Conservation (phyloP, 257 asterid genomes). For the Thymus quinquecostatus region DNA sequence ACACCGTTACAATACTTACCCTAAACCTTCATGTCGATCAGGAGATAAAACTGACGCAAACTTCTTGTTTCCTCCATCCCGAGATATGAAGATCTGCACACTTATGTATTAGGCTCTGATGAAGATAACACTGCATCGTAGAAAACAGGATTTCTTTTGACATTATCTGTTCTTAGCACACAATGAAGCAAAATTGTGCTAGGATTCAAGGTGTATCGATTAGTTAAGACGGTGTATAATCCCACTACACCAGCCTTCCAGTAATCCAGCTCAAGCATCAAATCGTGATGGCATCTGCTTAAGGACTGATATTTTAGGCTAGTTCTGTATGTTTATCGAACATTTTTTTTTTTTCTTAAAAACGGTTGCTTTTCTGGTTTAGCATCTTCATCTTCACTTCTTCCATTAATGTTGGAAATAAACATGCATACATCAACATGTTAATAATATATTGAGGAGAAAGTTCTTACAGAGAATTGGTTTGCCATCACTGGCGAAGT, state of each 20-base stretch:
- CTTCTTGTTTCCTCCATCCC: slow-evolving; percentile 93
- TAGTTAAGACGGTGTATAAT: neutral
- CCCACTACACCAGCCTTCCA: neutral
- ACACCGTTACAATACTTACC: slow-evolving; percentile 54
- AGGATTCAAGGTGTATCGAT: neutral
- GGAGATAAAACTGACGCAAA: slow-evolving; percentile 92
- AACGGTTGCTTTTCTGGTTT: neutral
- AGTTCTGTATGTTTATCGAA: neutral
- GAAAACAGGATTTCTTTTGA: slow-evolving; percentile 1
- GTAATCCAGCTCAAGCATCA: neutral
- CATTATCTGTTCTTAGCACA: neutral
- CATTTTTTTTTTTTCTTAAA: too few relatives aligned
- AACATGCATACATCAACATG: slow-evolving; percentile 11
- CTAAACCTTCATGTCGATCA: slow-evolving; percentile 84
- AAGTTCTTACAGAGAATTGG: slow-evolving; percentile 87
- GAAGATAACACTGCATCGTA: neutral
- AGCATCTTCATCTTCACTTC: neutral
- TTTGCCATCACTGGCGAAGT: slow-evolving; percentile 95
- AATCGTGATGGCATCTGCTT: neutral
- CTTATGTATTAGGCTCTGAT: slow-evolving; percentile 21
- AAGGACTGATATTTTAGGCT: neutral
- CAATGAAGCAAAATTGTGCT: neutral
- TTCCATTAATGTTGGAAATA: neutral
- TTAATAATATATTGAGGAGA: slow-evolving; percentile 30
- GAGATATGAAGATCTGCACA: slow-evolving; percentile 86